Evolutionary conservation across 345 rosid genomes (phyloP).

Genomic region (Schrenkiella parvula): DNA sequence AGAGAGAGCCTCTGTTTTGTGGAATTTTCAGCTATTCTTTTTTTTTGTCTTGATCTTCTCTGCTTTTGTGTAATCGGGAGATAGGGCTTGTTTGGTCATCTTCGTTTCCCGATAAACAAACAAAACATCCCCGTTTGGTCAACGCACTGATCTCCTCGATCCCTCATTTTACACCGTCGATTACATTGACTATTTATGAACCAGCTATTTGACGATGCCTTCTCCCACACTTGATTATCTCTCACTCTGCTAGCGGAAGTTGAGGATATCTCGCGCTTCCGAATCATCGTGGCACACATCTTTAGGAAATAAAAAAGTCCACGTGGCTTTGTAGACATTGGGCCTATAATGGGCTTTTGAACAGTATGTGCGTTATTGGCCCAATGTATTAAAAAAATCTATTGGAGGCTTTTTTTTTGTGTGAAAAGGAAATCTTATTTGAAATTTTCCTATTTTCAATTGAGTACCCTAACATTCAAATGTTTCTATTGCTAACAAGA

Average conservation of each 20-base stretch:
- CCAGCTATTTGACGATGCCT: not conserved
- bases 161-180: constrained; percentile 24
- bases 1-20: constrained; percentile 17
- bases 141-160: not conserved
- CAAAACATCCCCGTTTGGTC: constrained; percentile 33
- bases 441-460: not conserved
- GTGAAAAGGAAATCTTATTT: not conserved
- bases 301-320: not conserved
- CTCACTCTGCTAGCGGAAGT: constrained; percentile 2
- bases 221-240: not conserved
- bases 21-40: not conserved
- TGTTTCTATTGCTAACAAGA: not conserved
- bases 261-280: not conserved
- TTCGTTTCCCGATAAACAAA: constrained; percentile 33
- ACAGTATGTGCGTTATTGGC: not conserved
- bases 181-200: constrained; percentile 2
- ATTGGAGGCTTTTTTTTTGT: too few relatives aligned
- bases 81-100: constrained; percentile 74
- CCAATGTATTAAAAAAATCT: too few relatives aligned
- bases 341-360: not conserved
- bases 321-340: not conserved
- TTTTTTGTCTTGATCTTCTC: constrained; percentile 3
- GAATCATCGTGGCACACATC: constrained; percentile 25
- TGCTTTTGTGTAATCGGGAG: constrained; percentile 17
- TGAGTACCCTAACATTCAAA: not conserved